These are phyloP conservation scores for Vanrija sp. DNA, from an alignment of 1,284 basidiomycete species.

Conservation along the genomic window DNA sequence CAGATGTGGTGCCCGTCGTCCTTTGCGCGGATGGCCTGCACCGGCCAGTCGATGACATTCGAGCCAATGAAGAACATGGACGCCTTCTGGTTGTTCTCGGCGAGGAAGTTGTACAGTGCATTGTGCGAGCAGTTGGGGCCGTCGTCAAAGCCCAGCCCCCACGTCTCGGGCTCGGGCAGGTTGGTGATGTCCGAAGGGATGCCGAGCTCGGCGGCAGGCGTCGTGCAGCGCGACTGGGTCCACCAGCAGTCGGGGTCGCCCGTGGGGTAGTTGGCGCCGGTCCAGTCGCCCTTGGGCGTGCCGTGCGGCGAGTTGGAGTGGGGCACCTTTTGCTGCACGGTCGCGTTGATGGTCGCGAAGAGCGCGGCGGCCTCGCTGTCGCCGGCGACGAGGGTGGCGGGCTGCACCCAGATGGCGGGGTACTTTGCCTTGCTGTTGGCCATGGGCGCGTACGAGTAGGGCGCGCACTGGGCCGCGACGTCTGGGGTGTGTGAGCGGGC, in stretches of 20 bases:
- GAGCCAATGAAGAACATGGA: slow-evolving; percentile 53
- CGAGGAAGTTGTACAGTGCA: slow-evolving; percentile 54
- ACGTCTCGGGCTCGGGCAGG: slow-evolving; percentile 53
- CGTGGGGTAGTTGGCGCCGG: slow-evolving; percentile 25
- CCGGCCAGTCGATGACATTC: slow-evolving; percentile 56
- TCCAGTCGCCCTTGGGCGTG: slow-evolving; percentile 35
- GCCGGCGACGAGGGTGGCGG: slow-evolving; percentile 41
- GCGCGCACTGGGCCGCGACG: slow-evolving; percentile 24
- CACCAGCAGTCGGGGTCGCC: slow-evolving; percentile 42
- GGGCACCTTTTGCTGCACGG: slow-evolving; percentile 18
- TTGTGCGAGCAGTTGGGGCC: slow-evolving; percentile 53
- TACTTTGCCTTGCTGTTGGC: slow-evolving; percentile 26
- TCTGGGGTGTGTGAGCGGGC: slow-evolving; percentile 10
- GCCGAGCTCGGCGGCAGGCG: slow-evolving; percentile 29
- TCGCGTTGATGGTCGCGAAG: slow-evolving; percentile 40
- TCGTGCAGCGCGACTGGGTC: slow-evolving; percentile 44
- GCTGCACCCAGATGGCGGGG: slow-evolving; percentile 45
- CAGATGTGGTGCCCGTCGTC: slow-evolving; percentile 51
- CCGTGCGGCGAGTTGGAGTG: slow-evolving; percentile 39
- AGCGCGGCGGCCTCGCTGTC: slow-evolving; percentile 46
- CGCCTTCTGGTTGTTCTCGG: slow-evolving; percentile 52
- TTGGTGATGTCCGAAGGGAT: slow-evolving; percentile 47
- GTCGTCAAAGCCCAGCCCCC: slow-evolving; percentile 55
- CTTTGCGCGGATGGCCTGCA: slow-evolving; percentile 53
- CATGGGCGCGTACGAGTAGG: slow-evolving; percentile 40